Evolutionary conservation across 306 rosid species (phyloP), one percentile per base, ranked within the genome.

Genomic region (Abrus precatorius): DNA sequence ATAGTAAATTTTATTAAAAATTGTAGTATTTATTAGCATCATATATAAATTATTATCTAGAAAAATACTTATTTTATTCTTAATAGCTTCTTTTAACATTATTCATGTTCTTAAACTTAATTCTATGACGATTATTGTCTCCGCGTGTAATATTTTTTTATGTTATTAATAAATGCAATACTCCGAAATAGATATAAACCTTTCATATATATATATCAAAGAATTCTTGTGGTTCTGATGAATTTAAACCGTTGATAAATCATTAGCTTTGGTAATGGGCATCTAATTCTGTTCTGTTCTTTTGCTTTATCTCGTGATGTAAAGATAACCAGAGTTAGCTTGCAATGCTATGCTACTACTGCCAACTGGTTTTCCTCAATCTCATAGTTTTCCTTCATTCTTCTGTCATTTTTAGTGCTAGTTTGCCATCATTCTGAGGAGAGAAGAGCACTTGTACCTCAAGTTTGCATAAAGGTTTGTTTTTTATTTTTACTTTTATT

Each of bases 271-370:
- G 72, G 40, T 61, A 11, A 75, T 54, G 71, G 50, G 84, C 57
- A 69, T 68, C 85, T 76, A 60, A 68, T 87, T 85, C 84, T 74
- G 84, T 62, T 68, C 55, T 69, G 36, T 68, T 84, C 80, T 44
- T 84, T 76, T 70, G 72, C 80, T 78, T 83, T 79, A 48, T 65
- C 47, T 77, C 71, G 38, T 81, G 61, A 78, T 82, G 78, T 73
- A 82, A 78, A 74, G 77, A 75, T 2, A 56, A 47, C 49, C 50
- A 44, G 52, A 67, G 81, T 76, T 83, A 77, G 38, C 86, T 84
- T 85, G 83, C 70, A 59, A 38, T 57, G 55, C 48, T 56, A 75
- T 44, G 75, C 73, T 40, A 74, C 13, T 61, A 74, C 10, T 55
- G 76, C 84, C 81, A 75, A 36, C 79, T 71, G 30, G 59, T 61